Evolutionary conservation across 345 rosid species (phyloP).

Genomic region (Mangifera indica): DNA sequence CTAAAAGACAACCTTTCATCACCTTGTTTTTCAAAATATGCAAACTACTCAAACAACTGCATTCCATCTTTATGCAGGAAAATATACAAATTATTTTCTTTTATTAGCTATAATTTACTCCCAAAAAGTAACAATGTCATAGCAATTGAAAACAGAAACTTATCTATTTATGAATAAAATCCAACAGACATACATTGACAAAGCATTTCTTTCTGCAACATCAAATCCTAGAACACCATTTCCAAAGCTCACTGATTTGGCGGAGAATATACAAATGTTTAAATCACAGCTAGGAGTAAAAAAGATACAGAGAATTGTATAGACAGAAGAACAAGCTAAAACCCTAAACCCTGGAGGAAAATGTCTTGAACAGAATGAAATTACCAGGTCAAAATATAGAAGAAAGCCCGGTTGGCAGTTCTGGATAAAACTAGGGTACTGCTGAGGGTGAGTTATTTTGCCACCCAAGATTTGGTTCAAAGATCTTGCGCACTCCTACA

Average conservation of each 20-base stretch:
- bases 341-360: not conserved
- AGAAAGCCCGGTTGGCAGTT: not conserved
- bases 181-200: not conserved
- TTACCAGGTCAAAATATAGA: constrained; percentile 2
- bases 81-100: not conserved
- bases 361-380: not conserved
- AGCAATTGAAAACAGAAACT: not conserved
- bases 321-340: not conserved
- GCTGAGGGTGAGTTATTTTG: too few relatives aligned
- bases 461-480: too few relatives aligned
- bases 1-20: not conserved
- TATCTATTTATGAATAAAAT: not conserved
- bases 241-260: not conserved
- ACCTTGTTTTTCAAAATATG: not conserved
- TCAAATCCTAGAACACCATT: not conserved
- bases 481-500: too few relatives aligned
- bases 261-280: not conserved
- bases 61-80: not conserved
- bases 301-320: not conserved
- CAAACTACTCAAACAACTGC: too few relatives aligned
- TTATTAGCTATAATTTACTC: not conserved
- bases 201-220: constrained; percentile 10
- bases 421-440: constrained; percentile 20
- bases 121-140: not conserved
- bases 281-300: not conserved